Percentiles rank a stretch among this genome's conserved stretches.
Evolutionary conservation across 2,329 filamentous ascomycete genomes (phyloP).

Genomic region (Scytalidium sp.): DNA sequence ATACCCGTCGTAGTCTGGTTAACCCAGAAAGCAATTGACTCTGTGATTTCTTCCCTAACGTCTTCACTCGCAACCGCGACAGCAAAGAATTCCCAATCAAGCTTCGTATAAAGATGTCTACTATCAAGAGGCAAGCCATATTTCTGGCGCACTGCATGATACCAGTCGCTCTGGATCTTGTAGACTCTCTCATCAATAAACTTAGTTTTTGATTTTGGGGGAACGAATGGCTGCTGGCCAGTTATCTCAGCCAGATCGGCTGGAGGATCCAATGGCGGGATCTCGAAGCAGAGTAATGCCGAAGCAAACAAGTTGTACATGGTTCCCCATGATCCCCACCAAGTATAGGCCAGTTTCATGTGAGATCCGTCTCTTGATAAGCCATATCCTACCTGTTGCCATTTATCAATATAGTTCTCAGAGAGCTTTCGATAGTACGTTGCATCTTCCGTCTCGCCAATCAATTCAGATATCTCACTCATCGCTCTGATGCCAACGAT

Average conservation of each 20-base stretch:
- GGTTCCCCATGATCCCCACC: constrained; percentile 73
- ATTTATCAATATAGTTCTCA: constrained; percentile 61
- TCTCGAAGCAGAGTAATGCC: constrained; percentile 76
- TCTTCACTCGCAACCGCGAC: constrained; percentile 71
- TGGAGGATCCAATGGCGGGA: constrained; percentile 22
- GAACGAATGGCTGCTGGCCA: constrained; percentile 24
- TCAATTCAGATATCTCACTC: constrained; percentile 60
- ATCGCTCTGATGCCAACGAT: constrained; percentile 78
- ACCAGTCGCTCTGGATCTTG: constrained; percentile 77
- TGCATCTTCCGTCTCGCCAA: constrained; percentile 53
- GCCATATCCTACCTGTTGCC: constrained; percentile 53
- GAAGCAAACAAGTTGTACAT: constrained; percentile 71
- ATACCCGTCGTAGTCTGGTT: constrained; percentile 73
- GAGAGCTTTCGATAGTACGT: constrained; percentile 58
- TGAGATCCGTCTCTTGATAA: constrained; percentile 64
- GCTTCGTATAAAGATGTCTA: constrained; percentile 81
- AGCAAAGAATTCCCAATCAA: constrained; percentile 88
- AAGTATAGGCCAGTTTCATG: constrained; percentile 69
- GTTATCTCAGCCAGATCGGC: constrained; percentile 6
- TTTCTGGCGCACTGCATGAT: constrained; percentile 71
- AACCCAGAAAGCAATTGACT: constrained; percentile 74
- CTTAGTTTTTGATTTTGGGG: constrained; percentile 29
- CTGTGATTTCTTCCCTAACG: constrained; percentile 68
- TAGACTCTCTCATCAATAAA: constrained; percentile 78
- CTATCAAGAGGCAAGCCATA: constrained; percentile 83